These are phyloP conservation scores for Candida verbasci DNA, from an alignment of 805 yeast genomes.

Conservation along the genomic window DNA sequence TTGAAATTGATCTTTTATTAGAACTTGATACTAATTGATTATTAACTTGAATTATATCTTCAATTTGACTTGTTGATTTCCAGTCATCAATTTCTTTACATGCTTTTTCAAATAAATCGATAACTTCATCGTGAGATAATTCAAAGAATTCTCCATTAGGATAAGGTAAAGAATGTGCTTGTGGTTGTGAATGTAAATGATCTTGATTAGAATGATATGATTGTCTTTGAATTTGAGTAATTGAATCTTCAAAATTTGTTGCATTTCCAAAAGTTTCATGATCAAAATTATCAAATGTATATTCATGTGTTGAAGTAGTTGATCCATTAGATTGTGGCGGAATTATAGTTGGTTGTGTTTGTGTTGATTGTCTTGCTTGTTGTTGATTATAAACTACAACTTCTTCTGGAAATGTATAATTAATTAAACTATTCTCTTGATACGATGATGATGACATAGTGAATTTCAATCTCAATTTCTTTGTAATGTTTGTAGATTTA, in stretches of 20 bases:
- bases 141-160: neutral
- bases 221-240: too few relatives aligned
- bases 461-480: too few relatives aligned
- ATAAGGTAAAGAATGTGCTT: too few relatives aligned
- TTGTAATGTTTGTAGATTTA: neutral
- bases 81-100: slow-evolving; percentile 9
- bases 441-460: slow-evolving; percentile 1
- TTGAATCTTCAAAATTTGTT: slow-evolving; percentile 1
- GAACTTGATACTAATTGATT: too few relatives aligned
- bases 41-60: neutral
- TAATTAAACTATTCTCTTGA: neutral
- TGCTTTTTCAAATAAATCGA: slow-evolving; percentile 7
- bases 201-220: neutral
- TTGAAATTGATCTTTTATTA: slow-evolving; percentile 1
- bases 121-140: slow-evolving; percentile 4
- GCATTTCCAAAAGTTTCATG: too few relatives aligned
- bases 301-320: too few relatives aligned
- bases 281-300: neutral
- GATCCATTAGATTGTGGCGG: too few relatives aligned
- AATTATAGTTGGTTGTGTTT: too few relatives aligned
- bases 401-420: slow-evolving; percentile 4
- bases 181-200: too few relatives aligned
- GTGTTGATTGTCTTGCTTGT: too few relatives aligned
- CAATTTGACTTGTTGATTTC: neutral
- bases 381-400: neutral